These are phyloP conservation scores for Fusarium sp. DNA, from an alignment of 2,329 filamentous ascomycete species.

Conservation along the genomic window DNA sequence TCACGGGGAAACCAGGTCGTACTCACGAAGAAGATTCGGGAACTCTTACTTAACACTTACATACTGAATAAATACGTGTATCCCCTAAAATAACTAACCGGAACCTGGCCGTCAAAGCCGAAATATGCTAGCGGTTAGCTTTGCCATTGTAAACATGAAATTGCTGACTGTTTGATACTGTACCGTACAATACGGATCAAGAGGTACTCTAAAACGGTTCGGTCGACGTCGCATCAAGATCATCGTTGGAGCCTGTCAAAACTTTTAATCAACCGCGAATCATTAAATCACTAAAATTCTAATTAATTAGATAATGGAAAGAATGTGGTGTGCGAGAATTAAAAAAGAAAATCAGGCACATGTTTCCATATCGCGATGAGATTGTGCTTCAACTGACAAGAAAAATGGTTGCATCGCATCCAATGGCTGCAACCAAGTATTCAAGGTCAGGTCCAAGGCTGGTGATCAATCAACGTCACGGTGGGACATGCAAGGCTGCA, in stretches of 20 bases:
- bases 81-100: neutral
- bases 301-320: neutral
- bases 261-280: neutral
- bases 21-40: conserved; percentile 28
- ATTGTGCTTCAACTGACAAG: neutral
- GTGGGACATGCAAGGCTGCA: conserved; percentile 29
- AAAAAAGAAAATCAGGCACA: conserved; percentile 19
- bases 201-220: conserved; percentile 5
- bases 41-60: conserved; percentile 20
- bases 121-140: neutral
- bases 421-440: neutral
- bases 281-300: neutral
- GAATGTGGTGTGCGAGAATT: conserved; percentile 21
- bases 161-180: neutral
- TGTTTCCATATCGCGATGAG: conserved; percentile 21
- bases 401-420: neutral
- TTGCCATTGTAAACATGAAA: neutral
- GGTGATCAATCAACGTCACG: conserved; percentile 37
- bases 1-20: conserved; percentile 13
- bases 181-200: conserved; percentile 2
- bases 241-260: conserved; percentile 12
- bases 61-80: neutral
- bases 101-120: neutral
- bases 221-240: conserved; percentile 7
- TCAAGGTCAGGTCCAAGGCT: conserved; percentile 11